A percentile compares a stretch with the other conserved stretches of the same genome.
Evolutionary conservation across 768 basidiomycete species (phyloP).

Genomic region (Multifurca ochricompacta): DNA sequence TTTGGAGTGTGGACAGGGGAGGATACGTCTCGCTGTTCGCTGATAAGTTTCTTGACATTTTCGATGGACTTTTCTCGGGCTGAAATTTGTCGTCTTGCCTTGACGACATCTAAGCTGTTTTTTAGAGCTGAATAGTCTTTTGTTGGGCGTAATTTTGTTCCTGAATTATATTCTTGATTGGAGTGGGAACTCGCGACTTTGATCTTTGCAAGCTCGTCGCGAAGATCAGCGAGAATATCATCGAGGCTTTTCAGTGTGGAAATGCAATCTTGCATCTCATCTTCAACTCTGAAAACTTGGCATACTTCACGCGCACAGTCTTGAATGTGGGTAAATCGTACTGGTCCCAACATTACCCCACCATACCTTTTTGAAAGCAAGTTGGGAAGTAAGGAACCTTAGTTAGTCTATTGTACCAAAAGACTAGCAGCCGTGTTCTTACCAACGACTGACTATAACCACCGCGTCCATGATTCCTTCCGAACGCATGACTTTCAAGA

Average conservation of each 20-base stretch:
- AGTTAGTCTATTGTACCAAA: neutral
- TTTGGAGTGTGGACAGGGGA: neutral
- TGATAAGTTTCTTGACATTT: slow-evolving; percentile 48
- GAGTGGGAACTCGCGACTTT: neutral
- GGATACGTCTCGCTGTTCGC: slow-evolving; percentile 27
- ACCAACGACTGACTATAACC: slow-evolving; percentile 77
- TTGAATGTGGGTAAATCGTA: slow-evolving; percentile 69
- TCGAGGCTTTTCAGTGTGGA: slow-evolving; percentile 53
- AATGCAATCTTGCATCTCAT: slow-evolving; percentile 59
- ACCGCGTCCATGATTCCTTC: slow-evolving; percentile 69
- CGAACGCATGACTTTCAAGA: slow-evolving; percentile 62
- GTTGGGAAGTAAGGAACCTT: neutral
- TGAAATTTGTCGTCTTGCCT: slow-evolving; percentile 56
- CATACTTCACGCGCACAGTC: slow-evolving; percentile 70
- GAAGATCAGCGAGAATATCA: slow-evolving; percentile 48
- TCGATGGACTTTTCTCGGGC: slow-evolving; percentile 65
- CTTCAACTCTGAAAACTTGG: slow-evolving; percentile 52
- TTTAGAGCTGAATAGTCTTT: slow-evolving; percentile 41
- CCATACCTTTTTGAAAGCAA: slow-evolving; percentile 56
- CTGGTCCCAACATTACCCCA: slow-evolving; percentile 71
- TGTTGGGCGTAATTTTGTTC: slow-evolving; percentile 3
- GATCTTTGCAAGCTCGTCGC: slow-evolving; percentile 37
- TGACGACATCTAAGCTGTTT: slow-evolving; percentile 44
- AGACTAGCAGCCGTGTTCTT: slow-evolving; percentile 12
- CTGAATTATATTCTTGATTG: neutral